Evolutionary conservation across 2,329 filamentous ascomycete genomes (phyloP), one percentile per base, ranked within the genome.

Genomic region (Nakataea oryzae): DNA sequence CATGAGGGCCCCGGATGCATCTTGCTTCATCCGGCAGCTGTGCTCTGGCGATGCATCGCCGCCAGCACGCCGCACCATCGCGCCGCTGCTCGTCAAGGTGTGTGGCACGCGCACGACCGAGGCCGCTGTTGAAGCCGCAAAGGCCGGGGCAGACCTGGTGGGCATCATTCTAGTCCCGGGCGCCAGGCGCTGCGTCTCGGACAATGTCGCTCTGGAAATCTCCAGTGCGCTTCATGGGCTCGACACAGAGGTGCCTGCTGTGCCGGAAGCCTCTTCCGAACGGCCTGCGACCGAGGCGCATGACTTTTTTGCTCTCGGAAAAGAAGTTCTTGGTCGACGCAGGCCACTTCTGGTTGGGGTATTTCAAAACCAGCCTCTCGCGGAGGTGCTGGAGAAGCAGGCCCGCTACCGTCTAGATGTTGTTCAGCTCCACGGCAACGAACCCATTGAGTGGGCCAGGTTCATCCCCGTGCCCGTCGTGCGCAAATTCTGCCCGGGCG

Each of bases 391-490:
- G 60, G 83, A 87, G 65, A 86, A 93, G 72, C 90, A 96, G 68
- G 84, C 84, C 66, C 79, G 86, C 14, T 86, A 96, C 66, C 80
- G 82, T 57, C 83, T 99, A 56, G 95, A 99, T 71, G 78, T 96
- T 61, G 90, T 99, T 8, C 95, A 99, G 72, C 83, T 99, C 2
- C 95, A 99, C 71, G 96, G 95, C 11, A 83, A 88, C 58, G 96
- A 99, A 72, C 93, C 95, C 2, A 70, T 97, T 4, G 95, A 99
- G 72, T 99, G 93, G 93, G 88, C 93, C 1, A 83, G 77, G 57
- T 76, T 89, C n/a, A 91, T 99, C 59, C 93, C 95, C 1, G 92
- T 97, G 0, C 95, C 95, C 0, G 93, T 99, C 6, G 86, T 99
- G 66, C 87, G 86, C 66, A 89, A 88, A 59, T 99, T 97, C 75